A percentile compares a stretch with the other conserved stretches of the same genome.
phyloP scores from a whole-genome alignment of 441 rosid genomes.

The Viola pubescens region DNA sequence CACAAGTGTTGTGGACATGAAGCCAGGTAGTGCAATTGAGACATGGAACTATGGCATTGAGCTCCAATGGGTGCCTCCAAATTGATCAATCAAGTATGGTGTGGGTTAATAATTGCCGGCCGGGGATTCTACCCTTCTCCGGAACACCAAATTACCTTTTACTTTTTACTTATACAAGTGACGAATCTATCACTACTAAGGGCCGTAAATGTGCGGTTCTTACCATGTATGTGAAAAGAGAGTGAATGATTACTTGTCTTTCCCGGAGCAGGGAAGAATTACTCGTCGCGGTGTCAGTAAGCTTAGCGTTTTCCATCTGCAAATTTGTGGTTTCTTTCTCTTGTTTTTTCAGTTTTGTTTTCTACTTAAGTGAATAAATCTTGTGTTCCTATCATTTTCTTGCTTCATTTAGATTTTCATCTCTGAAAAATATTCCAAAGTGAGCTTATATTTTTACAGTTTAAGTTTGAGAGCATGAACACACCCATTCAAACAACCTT shows the following conservation, averaged over 20 bases:
- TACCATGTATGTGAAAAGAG: no score
- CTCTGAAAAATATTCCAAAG: not conserved
- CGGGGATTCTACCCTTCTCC: not conserved
- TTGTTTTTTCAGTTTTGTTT: no score
- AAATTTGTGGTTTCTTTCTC: no score
- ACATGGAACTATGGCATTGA: constrained; percentile 51
- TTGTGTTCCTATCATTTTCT: not conserved
- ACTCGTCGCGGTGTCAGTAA: no score
- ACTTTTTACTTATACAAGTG: no score
- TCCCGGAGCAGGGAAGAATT: no score
- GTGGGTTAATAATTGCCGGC: not conserved
- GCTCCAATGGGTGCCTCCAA: constrained; percentile 47
- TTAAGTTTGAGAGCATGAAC: not conserved
- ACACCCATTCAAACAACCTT: not conserved
- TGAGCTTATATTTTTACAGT: not conserved
- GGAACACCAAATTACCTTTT: no score
- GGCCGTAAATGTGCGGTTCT: no score
- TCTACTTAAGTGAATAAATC: no score
- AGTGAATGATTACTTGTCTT: no score
- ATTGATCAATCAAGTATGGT: not conserved
- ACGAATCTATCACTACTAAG: no score
- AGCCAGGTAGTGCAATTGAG: constrained; percentile 20
- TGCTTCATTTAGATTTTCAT: not conserved
- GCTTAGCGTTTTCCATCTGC: no score
- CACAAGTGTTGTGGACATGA: constrained; percentile 34